Evolutionary conservation across 2,329 filamentous ascomycete genomes (phyloP).

Genomic region (Aspergillus melleus): DNA sequence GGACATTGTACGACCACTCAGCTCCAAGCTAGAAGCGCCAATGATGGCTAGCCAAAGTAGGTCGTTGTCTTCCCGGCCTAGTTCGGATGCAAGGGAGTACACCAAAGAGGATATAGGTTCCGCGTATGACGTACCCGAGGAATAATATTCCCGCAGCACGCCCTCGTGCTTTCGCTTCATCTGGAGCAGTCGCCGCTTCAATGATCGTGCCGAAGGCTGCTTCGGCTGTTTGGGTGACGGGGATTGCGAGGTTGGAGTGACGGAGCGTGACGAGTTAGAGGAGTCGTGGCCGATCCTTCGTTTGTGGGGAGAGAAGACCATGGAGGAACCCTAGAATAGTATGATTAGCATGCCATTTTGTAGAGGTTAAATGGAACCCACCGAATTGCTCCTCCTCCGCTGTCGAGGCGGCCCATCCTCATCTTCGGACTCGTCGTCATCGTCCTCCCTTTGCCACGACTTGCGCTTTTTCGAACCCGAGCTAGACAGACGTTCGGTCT

Average conservation of each 20-base stretch:
- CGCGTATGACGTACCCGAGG: conserved; percentile 83
- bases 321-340: conserved; percentile 38
- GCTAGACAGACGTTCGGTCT: conserved; percentile 49
- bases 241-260: conserved; percentile 43
- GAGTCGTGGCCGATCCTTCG: conserved; percentile 40
- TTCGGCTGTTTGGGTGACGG: conserved; percentile 48
- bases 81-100: conserved; percentile 90
- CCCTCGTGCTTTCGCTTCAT: conserved; percentile 75
- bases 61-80: conserved; percentile 95
- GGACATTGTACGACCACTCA: conserved; percentile 82
- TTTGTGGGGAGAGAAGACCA: conserved; percentile 45
- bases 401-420: conserved; percentile 76
- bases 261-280: conserved; percentile 48
- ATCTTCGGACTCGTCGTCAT: conserved; percentile 66
- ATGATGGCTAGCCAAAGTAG: conserved; percentile 93
- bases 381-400: conserved; percentile 83
- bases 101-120: conserved; percentile 93
- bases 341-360: conserved; percentile 10
- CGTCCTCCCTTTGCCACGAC: conserved; percentile 70
- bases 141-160: conserved; percentile 79
- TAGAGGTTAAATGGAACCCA: conserved; percentile 41
- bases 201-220: conserved; percentile 67
- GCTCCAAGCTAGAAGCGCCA: conserved; percentile 88
- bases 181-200: conserved; percentile 72
- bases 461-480: conserved; percentile 66